These are phyloP conservation scores for Cicer cuneatum DNA, from an alignment of 306 rosid genomes.

Conservation along the genomic window DNA sequence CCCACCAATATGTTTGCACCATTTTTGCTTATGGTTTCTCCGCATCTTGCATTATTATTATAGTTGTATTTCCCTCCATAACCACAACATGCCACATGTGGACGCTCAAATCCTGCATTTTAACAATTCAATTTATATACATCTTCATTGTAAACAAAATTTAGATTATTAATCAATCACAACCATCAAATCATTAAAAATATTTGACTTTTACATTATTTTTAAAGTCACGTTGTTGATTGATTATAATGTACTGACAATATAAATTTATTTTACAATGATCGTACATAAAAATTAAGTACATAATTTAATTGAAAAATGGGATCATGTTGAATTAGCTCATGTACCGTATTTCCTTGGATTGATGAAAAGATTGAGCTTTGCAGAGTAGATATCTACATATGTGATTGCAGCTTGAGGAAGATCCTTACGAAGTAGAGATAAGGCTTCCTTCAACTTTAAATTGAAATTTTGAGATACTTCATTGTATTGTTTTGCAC, in stretches of 20 bases:
- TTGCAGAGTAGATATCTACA: conserved; percentile 53
- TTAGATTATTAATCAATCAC: too few relatives aligned
- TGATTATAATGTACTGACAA: too few relatives aligned
- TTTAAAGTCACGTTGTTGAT: too few relatives aligned
- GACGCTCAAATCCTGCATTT: conserved; percentile 33
- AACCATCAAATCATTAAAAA: too few relatives aligned
- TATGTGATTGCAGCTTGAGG: conserved; percentile 62
- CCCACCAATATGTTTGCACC: background rate
- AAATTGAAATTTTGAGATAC: conserved; percentile 60
- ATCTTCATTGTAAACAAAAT: too few relatives aligned
- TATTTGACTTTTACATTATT: too few relatives aligned
- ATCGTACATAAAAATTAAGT: background rate
- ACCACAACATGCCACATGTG: conserved; percentile 4
- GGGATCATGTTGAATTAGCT: background rate
- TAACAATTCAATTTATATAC: too few relatives aligned
- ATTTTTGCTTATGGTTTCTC: background rate
- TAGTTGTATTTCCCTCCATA: conserved; percentile 6
- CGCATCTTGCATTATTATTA: background rate
- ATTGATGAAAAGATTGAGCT: conserved; percentile 44
- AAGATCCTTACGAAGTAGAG: conserved; percentile 54
- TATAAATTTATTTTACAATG: too few relatives aligned
- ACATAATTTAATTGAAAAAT: background rate
- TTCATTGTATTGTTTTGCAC: conserved; percentile 58
- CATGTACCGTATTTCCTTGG: conserved; percentile 53
- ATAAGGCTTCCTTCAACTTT: conserved; percentile 55